Conservation (phyloP, 2,329 filamentous ascomycete species). For the Salinomyces thailandicus region DNA sequence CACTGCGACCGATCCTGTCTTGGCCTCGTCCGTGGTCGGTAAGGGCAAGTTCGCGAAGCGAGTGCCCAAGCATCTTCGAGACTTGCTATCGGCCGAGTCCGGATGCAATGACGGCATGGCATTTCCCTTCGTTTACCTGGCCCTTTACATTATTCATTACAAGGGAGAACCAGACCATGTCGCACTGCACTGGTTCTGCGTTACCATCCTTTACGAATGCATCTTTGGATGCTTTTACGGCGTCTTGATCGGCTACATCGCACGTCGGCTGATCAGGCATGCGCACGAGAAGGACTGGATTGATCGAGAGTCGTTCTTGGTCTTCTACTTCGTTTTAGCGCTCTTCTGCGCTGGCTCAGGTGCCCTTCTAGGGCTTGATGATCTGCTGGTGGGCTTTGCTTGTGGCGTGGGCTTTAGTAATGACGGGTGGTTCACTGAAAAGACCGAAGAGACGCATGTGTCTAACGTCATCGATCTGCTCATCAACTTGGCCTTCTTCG, state of each 20-base stretch:
- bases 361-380: conserved; percentile 81
- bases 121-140: conserved; percentile 92
- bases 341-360: conserved; percentile 93
- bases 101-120: conserved; percentile 99
- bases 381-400: conserved; percentile 86
- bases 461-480: conserved; percentile 98
- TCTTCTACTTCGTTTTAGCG: conserved; percentile 96
- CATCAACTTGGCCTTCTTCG: conserved; percentile 95
- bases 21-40: conserved; percentile 94
- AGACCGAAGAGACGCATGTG: conserved; percentile 96
- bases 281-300: conserved; percentile 80
- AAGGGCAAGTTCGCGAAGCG: conserved; percentile 98
- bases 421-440: conserved; percentile 96
- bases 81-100: conserved; percentile 88
- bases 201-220: conserved; percentile 90
- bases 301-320: conserved; percentile 91
- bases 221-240: conserved; percentile 84
- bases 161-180: conserved; percentile 53
- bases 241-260: conserved; percentile 77
- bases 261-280: conserved; percentile 78
- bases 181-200: conserved; percentile 76
- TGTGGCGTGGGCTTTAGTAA: conserved; percentile 98
- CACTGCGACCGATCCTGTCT: conserved; percentile 90
- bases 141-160: conserved; percentile 80
- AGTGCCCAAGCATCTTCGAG: conserved; percentile 92